Percentiles rank a stretch among this genome's conserved stretches.
These are phyloP conservation scores for Fusarium papillatum DNA, from an alignment of 2,329 filamentous ascomycete genomes.

Conservation along the genomic window DNA sequence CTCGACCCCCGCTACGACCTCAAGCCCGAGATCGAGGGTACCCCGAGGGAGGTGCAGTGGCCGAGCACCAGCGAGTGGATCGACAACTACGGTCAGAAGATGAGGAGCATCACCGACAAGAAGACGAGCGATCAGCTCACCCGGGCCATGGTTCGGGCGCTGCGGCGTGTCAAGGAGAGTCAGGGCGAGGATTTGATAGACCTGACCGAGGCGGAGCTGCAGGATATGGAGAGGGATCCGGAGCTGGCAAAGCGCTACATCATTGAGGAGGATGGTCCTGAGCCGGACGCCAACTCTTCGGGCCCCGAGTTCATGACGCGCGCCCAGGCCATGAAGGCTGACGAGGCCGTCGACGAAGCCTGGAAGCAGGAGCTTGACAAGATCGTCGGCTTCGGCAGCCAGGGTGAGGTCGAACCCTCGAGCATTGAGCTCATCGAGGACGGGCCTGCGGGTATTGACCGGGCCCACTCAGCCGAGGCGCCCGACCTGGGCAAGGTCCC, in stretches of 20 bases:
- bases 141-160: conserved; percentile 56
- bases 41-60: conserved; percentile 68
- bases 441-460: conserved; percentile 50
- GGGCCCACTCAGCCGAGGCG: conserved; percentile 59
- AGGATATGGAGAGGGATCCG: conserved; percentile 55
- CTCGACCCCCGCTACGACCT: conserved; percentile 85
- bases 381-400: conserved; percentile 47
- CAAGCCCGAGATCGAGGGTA: conserved; percentile 62
- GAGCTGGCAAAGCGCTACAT: conserved; percentile 55
- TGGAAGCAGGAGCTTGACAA: conserved; percentile 55
- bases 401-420: conserved; percentile 48
- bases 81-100: conserved; percentile 67
- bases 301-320: conserved; percentile 48
- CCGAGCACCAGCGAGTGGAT: conserved; percentile 72
- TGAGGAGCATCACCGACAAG: conserved; percentile 58
- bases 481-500: conserved; percentile 65
- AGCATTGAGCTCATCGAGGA: conserved; percentile 54
- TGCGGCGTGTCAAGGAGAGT: conserved; percentile 58
- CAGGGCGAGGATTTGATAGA: conserved; percentile 60
- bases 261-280: conserved; percentile 46
- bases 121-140: conserved; percentile 58
- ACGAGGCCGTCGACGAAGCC: conserved; percentile 51
- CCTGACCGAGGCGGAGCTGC: conserved; percentile 63
- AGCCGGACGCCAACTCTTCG: conserved; percentile 40
- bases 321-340: conserved; percentile 53